Base-by-base conservation (phyloP, 129 eudicot genomes). In the Silybum marianum region DNA sequence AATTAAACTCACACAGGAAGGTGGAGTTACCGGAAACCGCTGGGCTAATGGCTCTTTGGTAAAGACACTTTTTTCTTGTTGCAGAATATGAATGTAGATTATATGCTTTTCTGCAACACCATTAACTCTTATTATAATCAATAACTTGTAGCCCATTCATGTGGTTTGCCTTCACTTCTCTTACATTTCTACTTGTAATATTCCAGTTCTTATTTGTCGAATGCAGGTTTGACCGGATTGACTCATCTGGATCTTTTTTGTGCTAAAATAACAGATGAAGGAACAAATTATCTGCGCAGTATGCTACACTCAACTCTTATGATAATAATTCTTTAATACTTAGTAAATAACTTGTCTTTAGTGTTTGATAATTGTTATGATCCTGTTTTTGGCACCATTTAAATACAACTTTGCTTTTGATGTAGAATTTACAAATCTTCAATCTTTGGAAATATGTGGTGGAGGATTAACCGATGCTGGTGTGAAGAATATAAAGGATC, bases 381-480 rank as follows among this genome's bases (percentile, higher is more conserved):
- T 58, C 18, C 67, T 58, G 67, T 3, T 46, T 46, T 13, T 12
- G 58, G 58, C 58, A 12, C n/a, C 58, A 13, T 13, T 42, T 13
- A 46, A 46, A 46, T 28, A 28, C n/a, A 2, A 11, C 58, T 12
- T 46, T 3, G 6, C 14, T 18, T 46, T 46, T 13, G 51, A 42
- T 42, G 30, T 28, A 28, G 30, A 28, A 46, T 46, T 46, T 46
- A 46, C 90, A 82, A 91, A 91, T 46, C 82, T 96, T 42, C 87
- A 88, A 19, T 91, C 98, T 22, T 88, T 96, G 69, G 99, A 96
- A 88, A 88, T 96, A 13, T 96, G 99, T 77, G 93, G 99, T 6
- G 98, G 99, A 9, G 93, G 93, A 32, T 72, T 96, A 78, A 93
- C 98, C 6, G 99, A 96, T 86, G 89, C 86, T 22, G 99, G 99